phyloP scores from a whole-genome alignment of 306 rosid genomes.

The Rosa multiflora region DNA sequence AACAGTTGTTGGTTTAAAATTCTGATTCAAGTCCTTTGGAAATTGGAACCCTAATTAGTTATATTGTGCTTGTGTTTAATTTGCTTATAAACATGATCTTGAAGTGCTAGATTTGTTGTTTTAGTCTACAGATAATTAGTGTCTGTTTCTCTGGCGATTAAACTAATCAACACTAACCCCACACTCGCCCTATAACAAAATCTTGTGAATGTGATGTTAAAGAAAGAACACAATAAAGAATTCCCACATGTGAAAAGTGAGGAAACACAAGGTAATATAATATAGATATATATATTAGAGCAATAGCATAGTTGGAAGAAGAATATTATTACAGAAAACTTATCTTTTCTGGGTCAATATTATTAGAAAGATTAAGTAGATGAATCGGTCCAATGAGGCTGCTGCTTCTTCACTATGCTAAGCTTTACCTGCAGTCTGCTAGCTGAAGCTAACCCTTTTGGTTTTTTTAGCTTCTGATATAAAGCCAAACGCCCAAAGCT shows the following conservation, averaged over 20 bases:
- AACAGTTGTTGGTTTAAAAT: no score
- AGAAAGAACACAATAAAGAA: no score
- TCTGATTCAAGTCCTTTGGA: no score
- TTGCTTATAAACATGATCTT: no score
- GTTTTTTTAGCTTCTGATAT: no score
- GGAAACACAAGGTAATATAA: neutral
- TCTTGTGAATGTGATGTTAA: neutral
- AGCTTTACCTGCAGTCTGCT: neutral
- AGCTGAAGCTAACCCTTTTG: neutral
- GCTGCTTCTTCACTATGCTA: neutral
- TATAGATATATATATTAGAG: neutral
- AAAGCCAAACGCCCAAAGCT: neutral
- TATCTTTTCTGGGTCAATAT: neutral
- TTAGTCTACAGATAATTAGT: no score
- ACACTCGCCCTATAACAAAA: neutral
- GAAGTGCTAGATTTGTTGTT: no score
- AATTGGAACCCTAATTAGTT: no score
- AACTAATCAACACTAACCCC: neutral
- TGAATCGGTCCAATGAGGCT: slow-evolving; percentile 1
- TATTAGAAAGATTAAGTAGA: neutral
- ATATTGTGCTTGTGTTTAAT: no score
- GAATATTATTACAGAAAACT: neutral
- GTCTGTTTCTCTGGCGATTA: neutral
- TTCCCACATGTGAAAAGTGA: neutral
- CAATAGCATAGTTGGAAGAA: neutral